These are phyloP conservation scores for Sarcocystis neurona DNA, from an alignment of 169 alveolate species.

Conservation along the genomic window DNA sequence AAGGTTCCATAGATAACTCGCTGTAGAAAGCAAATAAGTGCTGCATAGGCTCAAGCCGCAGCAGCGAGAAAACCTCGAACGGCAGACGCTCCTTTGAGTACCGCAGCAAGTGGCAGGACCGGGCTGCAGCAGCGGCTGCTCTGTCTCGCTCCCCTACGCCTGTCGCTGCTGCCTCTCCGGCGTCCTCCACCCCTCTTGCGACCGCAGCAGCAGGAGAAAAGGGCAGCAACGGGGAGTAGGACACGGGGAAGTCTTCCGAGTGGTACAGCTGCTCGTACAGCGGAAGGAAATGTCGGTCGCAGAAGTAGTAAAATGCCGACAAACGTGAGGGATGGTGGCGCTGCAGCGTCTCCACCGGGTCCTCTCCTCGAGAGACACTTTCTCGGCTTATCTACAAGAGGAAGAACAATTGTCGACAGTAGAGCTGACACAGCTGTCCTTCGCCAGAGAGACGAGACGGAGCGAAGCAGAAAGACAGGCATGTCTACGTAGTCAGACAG, in stretches of 20 bases:
- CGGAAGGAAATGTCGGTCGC: slow-evolving; percentile 27
- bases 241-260: slow-evolving; percentile 19
- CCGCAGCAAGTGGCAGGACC: background rate
- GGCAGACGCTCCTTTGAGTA: slow-evolving; percentile 30
- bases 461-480: too few relatives aligned
- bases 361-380: background rate
- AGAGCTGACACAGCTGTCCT: too few relatives aligned
- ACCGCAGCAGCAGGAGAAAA: background rate
- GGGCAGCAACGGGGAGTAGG: background rate
- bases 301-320: slow-evolving; percentile 41
- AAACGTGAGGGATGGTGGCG: slow-evolving; percentile 36
- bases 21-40: slow-evolving; percentile 42
- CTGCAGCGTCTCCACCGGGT: slow-evolving; percentile 8
- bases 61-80: slow-evolving; percentile 18
- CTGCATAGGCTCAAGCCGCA: slow-evolving; percentile 36
- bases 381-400: slow-evolving; percentile 12
- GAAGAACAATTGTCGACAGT: too few relatives aligned
- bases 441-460: too few relatives aligned
- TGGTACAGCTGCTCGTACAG: slow-evolving; percentile 38
- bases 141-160: too few relatives aligned
- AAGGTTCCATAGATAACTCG: slow-evolving; percentile 35
- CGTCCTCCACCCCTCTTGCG: background rate
- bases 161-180: background rate
- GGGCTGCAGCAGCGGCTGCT: background rate
- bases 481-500: too few relatives aligned